phyloP scores from a whole-genome alignment of 495 filamentous ascomycete genomes.

The Daldinia vernicosa region DNA sequence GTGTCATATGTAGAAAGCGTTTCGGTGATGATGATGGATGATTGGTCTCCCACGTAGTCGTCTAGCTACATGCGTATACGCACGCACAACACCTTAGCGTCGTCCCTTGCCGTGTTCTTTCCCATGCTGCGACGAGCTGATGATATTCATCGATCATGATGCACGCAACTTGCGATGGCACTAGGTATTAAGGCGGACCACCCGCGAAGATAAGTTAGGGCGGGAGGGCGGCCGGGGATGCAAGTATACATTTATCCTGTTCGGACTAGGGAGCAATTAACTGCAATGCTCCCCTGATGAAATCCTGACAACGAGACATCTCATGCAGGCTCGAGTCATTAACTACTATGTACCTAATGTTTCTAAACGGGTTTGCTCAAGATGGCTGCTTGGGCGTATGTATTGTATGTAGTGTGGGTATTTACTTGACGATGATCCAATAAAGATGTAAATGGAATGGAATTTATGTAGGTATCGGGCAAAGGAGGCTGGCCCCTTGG shows the following conservation, averaged over 20 bases:
- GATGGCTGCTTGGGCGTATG: neutral
- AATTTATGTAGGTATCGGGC: constrained; percentile 8
- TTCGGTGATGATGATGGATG: constrained; percentile 2
- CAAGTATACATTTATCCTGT: constrained; percentile 20
- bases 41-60: constrained; percentile 26
- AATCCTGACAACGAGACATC: constrained; percentile 43
- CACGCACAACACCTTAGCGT: constrained; percentile 26
- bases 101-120: constrained; percentile 1
- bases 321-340: constrained; percentile 40
- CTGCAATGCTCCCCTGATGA: constrained; percentile 34
- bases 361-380: constrained; percentile 19
- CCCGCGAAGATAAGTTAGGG: constrained; percentile 25
- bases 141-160: constrained; percentile 31
- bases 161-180: constrained; percentile 24
- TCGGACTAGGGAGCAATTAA: constrained; percentile 28
- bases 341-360: constrained; percentile 12
- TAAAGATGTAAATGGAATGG: constrained; percentile 17
- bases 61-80: constrained; percentile 19
- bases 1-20: constrained; percentile 16
- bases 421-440: constrained; percentile 26
- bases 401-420: constrained; percentile 32
- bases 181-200: constrained; percentile 15
- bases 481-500: constrained; percentile 11
- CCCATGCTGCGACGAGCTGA: constrained; percentile 15
- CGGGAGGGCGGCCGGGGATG: constrained; percentile 12